Percentiles rank a stretch among this genome's conserved stretches.
These are phyloP conservation scores for Polytrichum formosum DNA, from an alignment of 225 moss, liverwort and hornwort species.

Conservation along the genomic window DNA sequence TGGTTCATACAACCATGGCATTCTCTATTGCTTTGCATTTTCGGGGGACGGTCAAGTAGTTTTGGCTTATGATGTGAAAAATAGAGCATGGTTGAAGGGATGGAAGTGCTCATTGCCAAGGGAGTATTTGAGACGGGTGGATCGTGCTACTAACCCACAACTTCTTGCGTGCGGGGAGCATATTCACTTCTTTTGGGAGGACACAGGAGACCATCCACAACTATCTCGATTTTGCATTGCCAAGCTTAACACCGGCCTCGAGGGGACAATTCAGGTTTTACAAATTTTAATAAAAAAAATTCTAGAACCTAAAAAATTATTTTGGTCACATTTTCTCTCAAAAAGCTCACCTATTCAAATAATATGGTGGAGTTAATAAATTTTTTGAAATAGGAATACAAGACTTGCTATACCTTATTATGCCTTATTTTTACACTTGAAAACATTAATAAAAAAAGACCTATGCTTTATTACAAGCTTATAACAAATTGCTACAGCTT, in stretches of 20 bases:
- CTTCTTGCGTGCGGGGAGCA: not conserved
- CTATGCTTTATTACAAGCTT: too few species aligned
- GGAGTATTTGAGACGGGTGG: not conserved
- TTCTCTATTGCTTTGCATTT: conserved; percentile 12
- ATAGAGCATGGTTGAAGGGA: not conserved
- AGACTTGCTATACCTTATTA: too few species aligned
- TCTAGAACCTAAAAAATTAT: not conserved
- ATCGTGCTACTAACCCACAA: conserved; percentile 13
- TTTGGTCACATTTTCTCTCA: not conserved
- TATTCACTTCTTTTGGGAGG: conserved; percentile 18
- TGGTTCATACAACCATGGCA: not conserved
- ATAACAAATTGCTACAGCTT: too few species aligned
- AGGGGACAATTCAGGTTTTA: not conserved
- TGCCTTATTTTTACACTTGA: too few species aligned
- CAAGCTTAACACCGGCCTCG: not conserved
- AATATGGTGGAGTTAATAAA: too few species aligned
- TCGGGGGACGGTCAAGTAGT: conserved; percentile 10
- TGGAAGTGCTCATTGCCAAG: conserved; percentile 15
- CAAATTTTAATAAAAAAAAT: not conserved
- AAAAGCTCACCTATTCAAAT: too few species aligned
- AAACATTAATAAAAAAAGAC: too few species aligned
- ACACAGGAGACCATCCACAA: not conserved
- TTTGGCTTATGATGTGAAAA: conserved; percentile 14
- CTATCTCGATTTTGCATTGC: conserved; percentile 15
- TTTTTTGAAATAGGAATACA: too few species aligned